Conservation (phyloP, 345 rosid species). For the Turnera subulata region DNA sequence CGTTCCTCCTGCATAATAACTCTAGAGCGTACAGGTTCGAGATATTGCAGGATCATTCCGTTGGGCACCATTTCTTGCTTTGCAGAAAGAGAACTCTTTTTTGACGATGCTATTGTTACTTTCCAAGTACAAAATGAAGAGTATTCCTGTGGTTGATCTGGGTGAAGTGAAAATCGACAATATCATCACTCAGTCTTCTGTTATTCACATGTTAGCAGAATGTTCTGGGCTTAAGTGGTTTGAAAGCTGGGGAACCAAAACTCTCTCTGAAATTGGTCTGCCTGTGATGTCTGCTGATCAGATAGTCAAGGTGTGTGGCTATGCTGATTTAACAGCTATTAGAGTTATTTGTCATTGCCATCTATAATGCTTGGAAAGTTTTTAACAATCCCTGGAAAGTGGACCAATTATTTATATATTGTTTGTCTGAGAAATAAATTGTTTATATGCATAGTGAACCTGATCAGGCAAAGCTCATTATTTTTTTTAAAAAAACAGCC, state of each 20-base stretch:
- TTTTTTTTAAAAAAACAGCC: too few species aligned
- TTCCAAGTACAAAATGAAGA: slow-evolving; percentile 98
- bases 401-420: not conserved
- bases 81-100: slow-evolving; percentile 85
- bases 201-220: slow-evolving; percentile 97
- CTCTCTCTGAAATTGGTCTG: slow-evolving; percentile 82
- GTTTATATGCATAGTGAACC: too few species aligned
- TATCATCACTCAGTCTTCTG: slow-evolving; percentile 88
- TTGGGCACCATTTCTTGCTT: slow-evolving; percentile 99
- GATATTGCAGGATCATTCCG: slow-evolving; percentile 96
- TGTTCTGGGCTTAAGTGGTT: slow-evolving; percentile 94
- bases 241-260: slow-evolving; percentile 89
- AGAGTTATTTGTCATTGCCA: not conserved
- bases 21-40: slow-evolving; percentile 54
- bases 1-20: slow-evolving; percentile 7
- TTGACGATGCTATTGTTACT: slow-evolving; percentile 90
- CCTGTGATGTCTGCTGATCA: slow-evolving; percentile 52
- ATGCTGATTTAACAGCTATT: not conserved
- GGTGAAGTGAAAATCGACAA: slow-evolving; percentile 76
- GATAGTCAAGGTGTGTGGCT: slow-evolving; percentile 51
- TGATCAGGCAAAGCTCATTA: too few species aligned
- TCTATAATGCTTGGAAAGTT: not conserved
- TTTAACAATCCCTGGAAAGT: not conserved
- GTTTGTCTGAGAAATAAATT: not conserved
- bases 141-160: slow-evolving; percentile 80